phyloP scores from a whole-genome alignment of 2,329 filamentous ascomycete species.

The Trichophyton equinum region DNA sequence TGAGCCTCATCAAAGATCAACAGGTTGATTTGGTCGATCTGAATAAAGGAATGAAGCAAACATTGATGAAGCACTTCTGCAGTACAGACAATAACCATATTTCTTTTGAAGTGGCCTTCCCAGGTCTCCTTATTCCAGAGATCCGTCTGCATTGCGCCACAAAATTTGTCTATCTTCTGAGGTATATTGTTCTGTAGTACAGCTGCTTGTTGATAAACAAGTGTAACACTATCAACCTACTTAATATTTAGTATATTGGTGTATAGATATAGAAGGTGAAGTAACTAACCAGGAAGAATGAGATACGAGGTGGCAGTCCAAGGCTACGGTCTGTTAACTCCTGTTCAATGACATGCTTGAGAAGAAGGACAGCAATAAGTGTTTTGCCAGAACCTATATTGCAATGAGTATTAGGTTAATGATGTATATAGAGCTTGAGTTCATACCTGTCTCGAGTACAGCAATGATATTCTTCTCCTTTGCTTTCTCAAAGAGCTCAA shows the following conservation, averaged over 20 bases:
- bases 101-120: slow-evolving; percentile 45
- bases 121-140: slow-evolving; percentile 50
- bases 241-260: slow-evolving; percentile 13
- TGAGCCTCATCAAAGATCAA: slow-evolving; percentile 94
- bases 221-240: slow-evolving; percentile 69
- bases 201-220: slow-evolving; percentile 79
- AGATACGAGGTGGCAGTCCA: slow-evolving; percentile 50
- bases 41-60: slow-evolving; percentile 65
- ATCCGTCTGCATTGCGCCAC: slow-evolving; percentile 54
- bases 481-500: slow-evolving; percentile 79
- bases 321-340: slow-evolving; percentile 58
- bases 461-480: slow-evolving; percentile 80
- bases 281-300: slow-evolving; percentile 64
- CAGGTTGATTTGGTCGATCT: slow-evolving; percentile 72
- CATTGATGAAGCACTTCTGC: slow-evolving; percentile 73
- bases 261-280: neutral
- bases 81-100: slow-evolving; percentile 85
- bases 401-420: slow-evolving; percentile 9
- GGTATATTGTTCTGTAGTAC: slow-evolving; percentile 73
- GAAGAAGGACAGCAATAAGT: slow-evolving; percentile 77
- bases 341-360: slow-evolving; percentile 61
- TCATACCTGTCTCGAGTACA: slow-evolving; percentile 71
- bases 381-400: slow-evolving; percentile 74
- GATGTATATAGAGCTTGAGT: slow-evolving; percentile 8
- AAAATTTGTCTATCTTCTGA: slow-evolving; percentile 59